phyloP scores from a whole-genome alignment of 148 eudicot genomes.

The Amaranthus hypochondriacus region DNA sequence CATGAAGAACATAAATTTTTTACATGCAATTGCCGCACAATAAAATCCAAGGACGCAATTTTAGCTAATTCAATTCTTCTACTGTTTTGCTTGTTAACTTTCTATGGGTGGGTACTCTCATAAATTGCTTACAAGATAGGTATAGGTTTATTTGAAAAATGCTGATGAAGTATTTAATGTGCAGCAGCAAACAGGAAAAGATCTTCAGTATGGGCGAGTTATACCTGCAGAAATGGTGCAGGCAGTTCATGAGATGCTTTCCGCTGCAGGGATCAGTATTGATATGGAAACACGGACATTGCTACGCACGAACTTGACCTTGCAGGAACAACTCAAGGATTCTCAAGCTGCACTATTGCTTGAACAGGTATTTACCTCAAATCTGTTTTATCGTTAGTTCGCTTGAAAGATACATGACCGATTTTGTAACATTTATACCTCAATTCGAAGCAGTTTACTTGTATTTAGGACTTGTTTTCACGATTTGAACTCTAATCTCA shows the following conservation, averaged over 20 bases:
- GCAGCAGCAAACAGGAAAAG: constrained; percentile 47
- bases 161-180: constrained; percentile 13
- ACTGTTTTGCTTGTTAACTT: too few relatives aligned
- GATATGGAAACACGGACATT: constrained; percentile 78
- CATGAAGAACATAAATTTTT: too few relatives aligned
- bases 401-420: neutral
- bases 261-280: constrained; percentile 81
- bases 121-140: too few relatives aligned
- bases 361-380: constrained; percentile 64
- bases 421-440: neutral
- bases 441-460: neutral
- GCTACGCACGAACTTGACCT: constrained; percentile 62
- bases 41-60: too few relatives aligned
- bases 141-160: neutral
- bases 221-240: constrained; percentile 88
- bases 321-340: constrained; percentile 82
- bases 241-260: constrained; percentile 98
- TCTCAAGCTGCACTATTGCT: constrained; percentile 79
- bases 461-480: neutral
- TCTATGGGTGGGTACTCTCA: too few relatives aligned
- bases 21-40: too few relatives aligned
- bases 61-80: too few relatives aligned
- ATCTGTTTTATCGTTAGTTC: neutral
- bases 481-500: too few relatives aligned
- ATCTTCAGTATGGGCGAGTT: constrained; percentile 77